Percentiles rank a stretch among this genome's conserved stretches.
Evolutionary conservation across 2,329 filamentous ascomycete species (phyloP).

Genomic region (Cladosporium austrohemisphaericum): DNA sequence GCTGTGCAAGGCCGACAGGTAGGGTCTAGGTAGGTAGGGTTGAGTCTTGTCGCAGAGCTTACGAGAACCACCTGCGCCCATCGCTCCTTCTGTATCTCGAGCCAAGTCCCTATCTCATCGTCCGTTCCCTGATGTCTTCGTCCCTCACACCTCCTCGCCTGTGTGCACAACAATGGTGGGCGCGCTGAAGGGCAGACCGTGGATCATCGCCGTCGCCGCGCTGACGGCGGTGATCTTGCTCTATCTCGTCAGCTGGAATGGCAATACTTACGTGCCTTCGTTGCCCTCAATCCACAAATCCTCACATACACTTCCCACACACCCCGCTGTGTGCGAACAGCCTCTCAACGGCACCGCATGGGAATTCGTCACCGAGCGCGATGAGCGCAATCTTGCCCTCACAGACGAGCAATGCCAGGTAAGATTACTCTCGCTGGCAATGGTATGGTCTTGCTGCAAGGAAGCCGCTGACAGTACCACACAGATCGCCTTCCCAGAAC

Average conservation of each 20-base stretch:
- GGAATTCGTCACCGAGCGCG: neutral
- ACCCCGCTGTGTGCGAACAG: neutral
- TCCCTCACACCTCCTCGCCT: neutral
- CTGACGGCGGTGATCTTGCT: neutral
- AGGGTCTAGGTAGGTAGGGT: too few relatives aligned
- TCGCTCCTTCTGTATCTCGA: too few relatives aligned
- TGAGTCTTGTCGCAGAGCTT: too few relatives aligned
- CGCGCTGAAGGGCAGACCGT: neutral
- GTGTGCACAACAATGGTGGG: neutral
- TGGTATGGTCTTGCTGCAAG: too few relatives aligned
- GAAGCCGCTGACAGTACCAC: neutral
- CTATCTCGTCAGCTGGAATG: neutral
- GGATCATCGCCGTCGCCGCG: neutral
- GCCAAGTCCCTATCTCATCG: too few relatives aligned
- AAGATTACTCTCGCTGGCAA: too few relatives aligned
- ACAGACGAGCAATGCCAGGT: slow-evolving; percentile 23
- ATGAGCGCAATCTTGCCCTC: slow-evolving; percentile 20
- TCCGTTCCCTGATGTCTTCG: too few relatives aligned
- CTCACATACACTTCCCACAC: neutral
- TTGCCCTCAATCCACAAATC: neutral
- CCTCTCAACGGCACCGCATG: neutral
- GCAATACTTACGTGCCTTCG: too few relatives aligned
- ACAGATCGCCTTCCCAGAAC: slow-evolving; percentile 23
- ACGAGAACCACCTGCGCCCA: too few relatives aligned
- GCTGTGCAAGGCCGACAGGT: too few relatives aligned